These are phyloP conservation scores for Luffa aegyptiaca DNA, from an alignment of 306 rosid genomes.

Conservation along the genomic window DNA sequence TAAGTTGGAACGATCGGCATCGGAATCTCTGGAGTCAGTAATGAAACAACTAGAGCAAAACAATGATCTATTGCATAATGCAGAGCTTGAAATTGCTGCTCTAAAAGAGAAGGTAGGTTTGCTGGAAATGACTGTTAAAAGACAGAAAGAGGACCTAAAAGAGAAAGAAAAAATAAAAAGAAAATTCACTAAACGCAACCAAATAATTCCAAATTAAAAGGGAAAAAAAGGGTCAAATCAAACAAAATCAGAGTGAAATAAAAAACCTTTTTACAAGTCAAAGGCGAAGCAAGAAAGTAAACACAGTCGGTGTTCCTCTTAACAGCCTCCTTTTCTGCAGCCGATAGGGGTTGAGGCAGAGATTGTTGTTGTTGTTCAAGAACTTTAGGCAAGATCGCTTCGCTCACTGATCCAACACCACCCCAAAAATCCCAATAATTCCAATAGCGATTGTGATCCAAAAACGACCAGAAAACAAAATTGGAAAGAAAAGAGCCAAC, in stretches of 20 bases:
- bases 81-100: slow-evolving; percentile 59
- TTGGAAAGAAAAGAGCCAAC: slow-evolving; percentile 11
- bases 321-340: slow-evolving; percentile 71
- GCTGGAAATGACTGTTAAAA: no score
- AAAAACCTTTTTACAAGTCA: no score
- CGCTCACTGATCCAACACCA: slow-evolving; percentile 6
- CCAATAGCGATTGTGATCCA: slow-evolving; percentile 32
- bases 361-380: slow-evolving; percentile 19
- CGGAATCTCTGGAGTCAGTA: slow-evolving; percentile 62
- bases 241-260: no score
- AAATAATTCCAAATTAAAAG: no score
- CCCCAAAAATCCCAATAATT: neutral
- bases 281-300: slow-evolving; percentile 91
- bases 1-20: slow-evolving; percentile 71
- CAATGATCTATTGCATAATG: slow-evolving; percentile 52
- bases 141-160: no score
- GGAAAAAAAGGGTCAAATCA: no score
- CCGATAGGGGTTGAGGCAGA: slow-evolving; percentile 24
- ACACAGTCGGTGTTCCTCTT: slow-evolving; percentile 94
- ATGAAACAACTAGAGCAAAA: slow-evolving; percentile 61
- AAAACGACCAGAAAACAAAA: neutral
- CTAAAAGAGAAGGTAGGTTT: no score
- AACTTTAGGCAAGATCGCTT: slow-evolving; percentile 31
- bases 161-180: no score
- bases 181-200: no score